Base-by-base conservation (phyloP, 106 monocot species). In the Dioscorea dumetorum region DNA sequence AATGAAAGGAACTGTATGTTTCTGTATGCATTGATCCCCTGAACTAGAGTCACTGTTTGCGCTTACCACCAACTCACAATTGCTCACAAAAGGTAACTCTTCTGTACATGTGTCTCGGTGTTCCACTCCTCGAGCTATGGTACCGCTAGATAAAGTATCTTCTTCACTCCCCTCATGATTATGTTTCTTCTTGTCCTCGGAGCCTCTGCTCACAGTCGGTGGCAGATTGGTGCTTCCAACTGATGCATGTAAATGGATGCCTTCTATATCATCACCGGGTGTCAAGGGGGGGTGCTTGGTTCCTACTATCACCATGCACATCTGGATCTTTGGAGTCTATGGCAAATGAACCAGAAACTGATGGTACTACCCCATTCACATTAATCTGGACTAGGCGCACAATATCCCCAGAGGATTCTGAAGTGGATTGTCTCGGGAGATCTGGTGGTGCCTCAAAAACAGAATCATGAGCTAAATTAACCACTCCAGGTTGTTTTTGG, bases 71-170 rank as follows among this genome's bases (percentile, higher is more conserved):
- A 9, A 11, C 57, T 66, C 17, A 18, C 19, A 31, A 49, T 68
- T 58, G 4, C 50, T 58, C 24, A 17, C 33, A 23, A 11, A 24
- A n/a, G 50, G 61, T 59, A 22, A 52, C 4, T 67, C 50, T 59
- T 56, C 22, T 53, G n/a, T 5, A 48, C 18, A 4, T 21, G 22
- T 60, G 49, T 33, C 58, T 58, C 63, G 18, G 0, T 70, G 58
- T 12, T 58, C 33, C 56, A 61, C 50, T 33, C 48, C 48, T 31
- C 16, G 58, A 70, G 17, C 24, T 62, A 81, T 51, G 7, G 81
- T 74, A 77, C 67, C 66, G 50, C 79, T 79, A 56, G 84, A 87
- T 35, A 81, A 35, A 61, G 80, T 77, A 67, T 82, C 84, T 61
- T 88, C 85, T 62, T 85, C 75, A 62, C 67, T 81, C 33, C 64